These are phyloP conservation scores for Cystobasidiopsis lactophilus DNA, from an alignment of 768 basidiomycete species.

Conservation along the genomic window DNA sequence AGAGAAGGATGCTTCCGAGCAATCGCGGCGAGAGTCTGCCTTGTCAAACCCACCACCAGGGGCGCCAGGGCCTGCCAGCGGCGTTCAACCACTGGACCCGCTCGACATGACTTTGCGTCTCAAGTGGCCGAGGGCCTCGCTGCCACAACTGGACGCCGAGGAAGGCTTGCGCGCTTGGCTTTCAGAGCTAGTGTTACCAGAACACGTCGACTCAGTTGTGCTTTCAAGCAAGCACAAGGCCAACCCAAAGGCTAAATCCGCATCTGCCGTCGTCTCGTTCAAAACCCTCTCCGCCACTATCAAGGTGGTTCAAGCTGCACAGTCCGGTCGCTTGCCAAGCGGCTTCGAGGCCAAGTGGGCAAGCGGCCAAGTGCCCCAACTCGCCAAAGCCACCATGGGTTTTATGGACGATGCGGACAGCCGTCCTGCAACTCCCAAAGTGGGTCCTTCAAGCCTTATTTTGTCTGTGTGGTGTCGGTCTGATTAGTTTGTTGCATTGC, in stretches of 20 bases:
- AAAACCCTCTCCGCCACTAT: conserved; percentile 10
- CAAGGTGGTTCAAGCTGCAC: conserved; percentile 6
- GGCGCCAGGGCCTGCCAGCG: too few relatives aligned
- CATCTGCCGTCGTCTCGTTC: conserved; percentile 12
- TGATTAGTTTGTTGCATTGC: too few relatives aligned
- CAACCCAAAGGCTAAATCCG: conserved; percentile 9
- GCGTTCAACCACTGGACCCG: conserved; percentile 13
- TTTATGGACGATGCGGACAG: too few relatives aligned
- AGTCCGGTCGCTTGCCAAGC: conserved; percentile 3
- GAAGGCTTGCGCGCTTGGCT: background rate
- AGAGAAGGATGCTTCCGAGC: conserved; percentile 1
- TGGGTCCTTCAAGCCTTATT: too few relatives aligned
- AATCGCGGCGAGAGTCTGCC: background rate
- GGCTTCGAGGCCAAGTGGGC: conserved; percentile 17
- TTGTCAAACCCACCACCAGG: too few relatives aligned
- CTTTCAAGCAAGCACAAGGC: conserved; percentile 11
- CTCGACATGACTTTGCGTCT: conserved; percentile 18
- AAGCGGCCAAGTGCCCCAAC: conserved; percentile 6
- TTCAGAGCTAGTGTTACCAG: too few relatives aligned
- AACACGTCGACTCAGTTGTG: conserved; percentile 14
- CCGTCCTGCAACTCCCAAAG: too few relatives aligned
- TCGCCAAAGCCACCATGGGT: background rate
- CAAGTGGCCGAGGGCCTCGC: conserved; percentile 11
- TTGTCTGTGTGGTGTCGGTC: too few relatives aligned
- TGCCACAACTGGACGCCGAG: background rate